These are phyloP conservation scores for Ceratopteris richardii DNA, from an alignment of 75 land plant genomes.

Conservation along the genomic window DNA sequence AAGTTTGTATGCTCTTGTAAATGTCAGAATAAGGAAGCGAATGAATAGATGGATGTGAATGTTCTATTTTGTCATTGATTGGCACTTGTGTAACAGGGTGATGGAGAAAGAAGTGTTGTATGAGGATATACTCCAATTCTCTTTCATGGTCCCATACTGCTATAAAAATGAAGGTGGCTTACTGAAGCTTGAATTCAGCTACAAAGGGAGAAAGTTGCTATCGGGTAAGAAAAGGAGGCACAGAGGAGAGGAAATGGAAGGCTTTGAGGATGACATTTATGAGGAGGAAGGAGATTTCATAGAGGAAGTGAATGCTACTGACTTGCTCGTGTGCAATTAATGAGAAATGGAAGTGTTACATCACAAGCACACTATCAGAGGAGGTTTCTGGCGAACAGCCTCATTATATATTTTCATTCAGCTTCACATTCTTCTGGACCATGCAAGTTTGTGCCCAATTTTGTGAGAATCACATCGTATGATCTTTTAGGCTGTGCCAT, in stretches of 20 bases:
- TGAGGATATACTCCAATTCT: conserved; percentile 12
- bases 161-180: conserved; percentile 14
- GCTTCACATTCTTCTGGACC: neutral
- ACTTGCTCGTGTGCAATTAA: neutral
- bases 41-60: no score
- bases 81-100: conserved; percentile 2
- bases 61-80: neutral
- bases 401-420: neutral
- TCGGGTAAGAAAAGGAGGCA: conserved; percentile 11
- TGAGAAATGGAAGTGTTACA: neutral
- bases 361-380: neutral
- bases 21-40: no score
- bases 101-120: conserved; percentile 16
- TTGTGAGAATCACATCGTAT: no score
- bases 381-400: neutral
- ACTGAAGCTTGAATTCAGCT: conserved; percentile 15
- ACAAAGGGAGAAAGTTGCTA: conserved; percentile 12
- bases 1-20: no score
- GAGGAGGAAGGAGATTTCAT: neutral
- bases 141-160: conserved; percentile 21
- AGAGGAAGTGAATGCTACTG: neutral
- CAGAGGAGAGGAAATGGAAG: neutral
- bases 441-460: neutral
- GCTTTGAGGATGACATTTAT: conserved; percentile 14
- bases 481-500: no score